Percentiles rank a stretch among this genome's conserved stretches.
These are phyloP conservation scores for Claviceps sp. DNA, from an alignment of 2,329 filamentous ascomycete genomes.

Conservation along the genomic window DNA sequence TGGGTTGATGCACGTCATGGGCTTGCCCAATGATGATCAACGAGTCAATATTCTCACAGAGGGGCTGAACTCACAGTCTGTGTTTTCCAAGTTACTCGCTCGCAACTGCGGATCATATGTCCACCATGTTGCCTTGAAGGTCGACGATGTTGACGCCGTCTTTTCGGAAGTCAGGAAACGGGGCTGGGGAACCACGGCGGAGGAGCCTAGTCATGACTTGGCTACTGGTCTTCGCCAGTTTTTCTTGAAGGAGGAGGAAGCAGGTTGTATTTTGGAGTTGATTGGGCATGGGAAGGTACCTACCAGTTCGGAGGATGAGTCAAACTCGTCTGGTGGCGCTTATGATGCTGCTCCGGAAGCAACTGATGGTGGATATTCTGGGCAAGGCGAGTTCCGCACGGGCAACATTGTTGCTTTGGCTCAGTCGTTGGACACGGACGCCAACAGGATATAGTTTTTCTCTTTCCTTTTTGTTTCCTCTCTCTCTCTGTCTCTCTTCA, in stretches of 20 bases:
- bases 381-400: background rate
- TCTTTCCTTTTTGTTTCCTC: background rate
- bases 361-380: background rate
- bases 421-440: background rate
- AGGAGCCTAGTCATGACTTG: background rate
- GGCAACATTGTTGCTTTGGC: background rate
- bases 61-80: background rate
- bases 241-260: background rate
- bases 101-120: background rate
- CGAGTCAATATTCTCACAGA: background rate
- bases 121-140: background rate
- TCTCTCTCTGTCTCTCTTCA: background rate
- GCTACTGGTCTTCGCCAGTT: background rate
- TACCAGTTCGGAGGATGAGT: background rate
- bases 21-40: background rate
- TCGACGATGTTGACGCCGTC: background rate
- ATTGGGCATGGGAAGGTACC: slow-evolving; percentile 9
- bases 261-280: background rate
- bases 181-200: background rate
- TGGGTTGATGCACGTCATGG: background rate
- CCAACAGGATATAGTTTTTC: background rate
- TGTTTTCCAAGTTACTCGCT: background rate
- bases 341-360: background rate
- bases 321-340: background rate
- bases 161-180: background rate